Evolutionary conservation across 208 protist species (phyloP).

Genomic region (Trypanosoma congolense): DNA sequence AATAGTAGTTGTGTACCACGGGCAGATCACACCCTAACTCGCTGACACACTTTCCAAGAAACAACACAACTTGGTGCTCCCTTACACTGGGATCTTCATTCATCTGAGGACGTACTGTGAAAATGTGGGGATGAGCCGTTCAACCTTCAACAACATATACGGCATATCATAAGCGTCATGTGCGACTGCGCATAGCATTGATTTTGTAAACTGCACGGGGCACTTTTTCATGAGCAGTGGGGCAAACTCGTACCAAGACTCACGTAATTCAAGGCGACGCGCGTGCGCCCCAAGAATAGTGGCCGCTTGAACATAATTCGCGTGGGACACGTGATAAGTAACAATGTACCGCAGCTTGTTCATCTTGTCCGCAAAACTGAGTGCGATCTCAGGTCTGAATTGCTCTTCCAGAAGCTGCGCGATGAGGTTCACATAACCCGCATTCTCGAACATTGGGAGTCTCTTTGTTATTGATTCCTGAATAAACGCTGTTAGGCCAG

Average conservation of each 20-base stretch:
- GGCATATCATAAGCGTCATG: slow-evolving; percentile 45
- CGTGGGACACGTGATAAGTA: slow-evolving; percentile 34
- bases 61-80: slow-evolving; percentile 90
- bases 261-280: slow-evolving; percentile 27
- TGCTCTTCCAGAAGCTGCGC: slow-evolving; percentile 80
- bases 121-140: slow-evolving; percentile 89
- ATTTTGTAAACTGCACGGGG: slow-evolving; percentile 74
- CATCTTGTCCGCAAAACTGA: slow-evolving; percentile 73
- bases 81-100: slow-evolving; percentile 50
- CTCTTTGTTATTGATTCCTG: slow-evolving; percentile 20
- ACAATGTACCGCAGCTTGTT: slow-evolving; percentile 71
- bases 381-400: slow-evolving; percentile 64
- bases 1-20: slow-evolving; percentile 93
- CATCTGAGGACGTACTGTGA: slow-evolving; percentile 72
- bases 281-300: slow-evolving; percentile 42
- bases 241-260: slow-evolving; percentile 90
- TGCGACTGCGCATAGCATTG: slow-evolving; percentile 42
- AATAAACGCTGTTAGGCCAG: slow-evolving; percentile 30
- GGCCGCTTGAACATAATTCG: slow-evolving; percentile 35
- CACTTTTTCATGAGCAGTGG: slow-evolving; percentile 84
- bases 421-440: slow-evolving; percentile 39
- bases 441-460: slow-evolving; percentile 27
- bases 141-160: slow-evolving; percentile 51
- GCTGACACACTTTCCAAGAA: slow-evolving; percentile 89
- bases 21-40: slow-evolving; percentile 72